Evolutionary conservation across 2,329 filamentous ascomycete species (phyloP), one percentile per base, ranked within the genome.

Genomic region (Exophiala dermatitidis): DNA sequence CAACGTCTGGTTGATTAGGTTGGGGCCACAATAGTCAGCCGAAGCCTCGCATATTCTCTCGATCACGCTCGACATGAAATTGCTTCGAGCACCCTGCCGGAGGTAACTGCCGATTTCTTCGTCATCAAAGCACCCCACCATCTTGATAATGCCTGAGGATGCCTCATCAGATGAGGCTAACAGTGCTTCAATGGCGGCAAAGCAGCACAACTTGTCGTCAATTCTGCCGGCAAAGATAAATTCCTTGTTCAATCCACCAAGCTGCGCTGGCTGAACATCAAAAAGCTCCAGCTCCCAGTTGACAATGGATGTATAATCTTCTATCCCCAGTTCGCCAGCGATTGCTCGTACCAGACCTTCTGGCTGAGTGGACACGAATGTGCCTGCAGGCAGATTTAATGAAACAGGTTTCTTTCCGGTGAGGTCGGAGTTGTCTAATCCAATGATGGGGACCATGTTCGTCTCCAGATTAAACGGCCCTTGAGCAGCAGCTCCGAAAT

Each of bases 221-320:
- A 97, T 93, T 50, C 93, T 86, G 54, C 91, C 90, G 5, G 88
- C 91, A 60, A 91, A 95, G 71, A 98, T 95, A 68, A 98, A 85
- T 64, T 97, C 91, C 68, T 86, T 88, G 64, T 95, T 88, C 53
- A 98, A 71, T 8, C 93, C 93, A 60, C 88, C 85, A 12, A 89
- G 79, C 38, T 85, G 83, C 1, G 90, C 90, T 5, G 90, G 88
- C 68, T 96, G 90, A 3, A 82, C 81, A 71, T 97, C 93, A 67
- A 86, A 98, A 32, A 98, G 84, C 72, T 98, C 93, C 36, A 97
- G 81, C 67, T 98, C 93, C 93, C 93, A 98, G 74, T 93, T 94
- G 53, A 95, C 74, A 59, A 98, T 95, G 48, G 78, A 80, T 62
- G 77, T 80, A 67, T 85, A 83, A 57, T 88, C 82, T 48, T 76